Percentiles rank a stretch among this genome's conserved stretches.
phyloP scores from a whole-genome alignment of 331 rosid species.

The Saraca asoca region DNA sequence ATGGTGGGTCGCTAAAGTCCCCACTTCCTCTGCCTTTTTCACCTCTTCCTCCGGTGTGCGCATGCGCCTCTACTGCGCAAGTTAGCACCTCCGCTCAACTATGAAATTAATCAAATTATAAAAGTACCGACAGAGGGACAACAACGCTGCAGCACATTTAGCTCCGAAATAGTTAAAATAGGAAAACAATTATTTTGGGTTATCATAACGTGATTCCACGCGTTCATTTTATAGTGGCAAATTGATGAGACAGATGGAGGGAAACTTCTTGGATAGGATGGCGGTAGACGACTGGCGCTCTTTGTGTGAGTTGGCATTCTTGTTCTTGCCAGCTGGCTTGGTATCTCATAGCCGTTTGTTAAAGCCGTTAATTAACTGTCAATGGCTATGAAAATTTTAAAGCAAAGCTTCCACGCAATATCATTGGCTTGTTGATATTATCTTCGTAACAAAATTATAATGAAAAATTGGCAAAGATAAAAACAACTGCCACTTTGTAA shows the following conservation, averaged over 20 bases:
- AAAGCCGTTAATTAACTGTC: constrained; percentile 24
- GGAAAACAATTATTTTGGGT: too few relatives aligned
- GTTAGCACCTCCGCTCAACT: constrained; percentile 31
- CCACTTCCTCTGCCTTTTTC: constrained; percentile 31
- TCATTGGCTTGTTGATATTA: too few relatives aligned
- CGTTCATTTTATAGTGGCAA: too few relatives aligned
- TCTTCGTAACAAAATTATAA: too few relatives aligned
- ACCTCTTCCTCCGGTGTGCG: constrained; percentile 16
- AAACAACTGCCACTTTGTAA: too few relatives aligned
- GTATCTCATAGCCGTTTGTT: neutral
- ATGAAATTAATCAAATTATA: neutral
- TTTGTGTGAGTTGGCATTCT: constrained; percentile 24
- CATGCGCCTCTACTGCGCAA: constrained; percentile 40
- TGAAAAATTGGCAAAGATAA: too few relatives aligned
- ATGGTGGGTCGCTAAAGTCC: constrained; percentile 46
- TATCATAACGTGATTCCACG: too few relatives aligned
- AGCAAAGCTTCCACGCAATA: too few relatives aligned
- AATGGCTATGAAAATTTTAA: neutral
- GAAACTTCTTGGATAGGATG: neutral
- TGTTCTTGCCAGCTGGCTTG: constrained; percentile 18
- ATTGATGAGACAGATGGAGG: too few relatives aligned
- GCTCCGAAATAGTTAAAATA: constrained; percentile 16
- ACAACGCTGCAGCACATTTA: constrained; percentile 11
- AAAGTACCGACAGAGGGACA: neutral
- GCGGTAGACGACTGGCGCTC: constrained; percentile 32